phyloP scores from a whole-genome alignment of 352 stramenopile species.

The Aphanomyces invadans region DNA sequence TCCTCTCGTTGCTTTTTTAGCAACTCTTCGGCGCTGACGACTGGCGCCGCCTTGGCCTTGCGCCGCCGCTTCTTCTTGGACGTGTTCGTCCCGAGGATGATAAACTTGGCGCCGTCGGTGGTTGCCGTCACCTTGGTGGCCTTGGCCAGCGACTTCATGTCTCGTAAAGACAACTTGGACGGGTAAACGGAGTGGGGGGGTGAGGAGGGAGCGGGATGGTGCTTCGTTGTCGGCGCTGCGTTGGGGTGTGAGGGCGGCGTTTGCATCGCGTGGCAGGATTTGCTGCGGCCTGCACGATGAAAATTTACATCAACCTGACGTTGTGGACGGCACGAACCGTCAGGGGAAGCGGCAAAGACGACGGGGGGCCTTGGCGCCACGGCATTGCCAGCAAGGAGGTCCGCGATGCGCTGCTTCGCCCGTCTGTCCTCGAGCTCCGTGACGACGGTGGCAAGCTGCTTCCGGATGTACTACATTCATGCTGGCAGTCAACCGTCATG shows the following conservation, averaged over 20 bases:
- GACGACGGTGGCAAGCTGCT: slow-evolving; percentile 47
- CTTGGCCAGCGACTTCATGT: slow-evolving; percentile 20
- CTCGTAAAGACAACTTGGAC: neutral
- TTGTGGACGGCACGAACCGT: too few relatives aligned
- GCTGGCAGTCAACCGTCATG: slow-evolving; percentile 9
- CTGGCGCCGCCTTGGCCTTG: slow-evolving; percentile 2
- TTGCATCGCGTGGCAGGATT: too few relatives aligned
- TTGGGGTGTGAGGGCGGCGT: too few relatives aligned
- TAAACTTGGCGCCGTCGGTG: slow-evolving; percentile 31
- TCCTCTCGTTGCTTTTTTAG: slow-evolving; percentile 34
- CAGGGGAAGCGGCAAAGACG: too few relatives aligned
- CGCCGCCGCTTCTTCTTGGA: slow-evolving; percentile 27
- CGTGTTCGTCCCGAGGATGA: slow-evolving; percentile 35
- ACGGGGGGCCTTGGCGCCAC: too few relatives aligned
- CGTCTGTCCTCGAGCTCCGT: slow-evolving; percentile 43
- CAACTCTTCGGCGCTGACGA: slow-evolving; percentile 6
- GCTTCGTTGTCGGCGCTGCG: too few relatives aligned
- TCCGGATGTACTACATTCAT: slow-evolving; percentile 50
- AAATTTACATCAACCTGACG: too few relatives aligned
- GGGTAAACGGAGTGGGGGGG: too few relatives aligned
- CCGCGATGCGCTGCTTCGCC: slow-evolving; percentile 45
- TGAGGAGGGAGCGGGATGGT: too few relatives aligned
- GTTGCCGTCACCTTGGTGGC: slow-evolving; percentile 23
- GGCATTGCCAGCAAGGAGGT: slow-evolving; percentile 31
- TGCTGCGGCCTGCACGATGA: too few relatives aligned